Evolutionary conservation across 345 rosid species (phyloP), one percentile per base, ranked within the genome.

Genomic region (Camelina neglecta): DNA sequence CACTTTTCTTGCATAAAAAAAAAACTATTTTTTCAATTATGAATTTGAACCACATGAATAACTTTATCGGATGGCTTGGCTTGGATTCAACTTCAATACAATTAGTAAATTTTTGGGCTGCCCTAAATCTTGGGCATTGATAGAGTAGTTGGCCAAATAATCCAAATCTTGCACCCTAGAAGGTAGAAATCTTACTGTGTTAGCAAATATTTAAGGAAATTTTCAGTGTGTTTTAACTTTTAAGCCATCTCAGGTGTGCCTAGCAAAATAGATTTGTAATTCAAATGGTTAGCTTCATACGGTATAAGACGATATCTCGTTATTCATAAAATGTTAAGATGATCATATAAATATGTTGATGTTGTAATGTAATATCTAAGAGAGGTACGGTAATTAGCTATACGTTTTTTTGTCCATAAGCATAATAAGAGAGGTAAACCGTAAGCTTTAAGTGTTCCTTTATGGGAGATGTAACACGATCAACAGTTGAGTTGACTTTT

Each of bases 401-500:
- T 11, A 53, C 26, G 36, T 4, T 35, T 18, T 35, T 65, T 71
- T 71, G 56, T 71, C 67, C 67, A 71, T n/a, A 58, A 65, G 67
- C 72, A 39, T 41, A 65, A 26, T 47, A 29, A 64, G 44, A 70
- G 60, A 21, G 23, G 23, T 21, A 21, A 21, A 21, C 23, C 23
- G 71, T 38, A 20, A 76, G 38, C 60, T 16, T 64, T 38, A 62
- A 65, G 48, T 56, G 61, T 77, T 54, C 67, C 68, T 71, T 71
- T 65, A 49, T 38, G 72, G 62, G 71, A 49, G 76, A 71, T 55
- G 72, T 58, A 51, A 65, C 63, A 65, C 33, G 49, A 71, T 58
- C 62, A 65, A 58, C 76, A 71, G 35, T 55, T 58, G 35, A 58
- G 81, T 65, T 71, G 76, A 77, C 72, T 65, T 77, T 64, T 26